These are phyloP conservation scores for Mimosa bimucronata DNA, from an alignment of 306 rosid species.

Conservation along the genomic window DNA sequence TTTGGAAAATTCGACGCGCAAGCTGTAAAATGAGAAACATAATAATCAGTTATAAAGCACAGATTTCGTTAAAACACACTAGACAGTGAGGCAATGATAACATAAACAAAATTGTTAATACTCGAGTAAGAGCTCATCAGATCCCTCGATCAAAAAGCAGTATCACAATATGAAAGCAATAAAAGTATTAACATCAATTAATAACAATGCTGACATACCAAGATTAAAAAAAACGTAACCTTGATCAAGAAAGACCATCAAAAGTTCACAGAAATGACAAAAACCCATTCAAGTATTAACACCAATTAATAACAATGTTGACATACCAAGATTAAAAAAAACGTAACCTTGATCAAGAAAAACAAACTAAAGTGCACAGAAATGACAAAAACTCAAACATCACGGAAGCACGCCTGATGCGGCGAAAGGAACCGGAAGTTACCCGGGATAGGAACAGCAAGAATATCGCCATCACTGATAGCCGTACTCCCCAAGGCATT, in stretches of 20 bases:
- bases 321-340: slow-evolving; percentile 1
- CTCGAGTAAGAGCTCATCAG: neutral
- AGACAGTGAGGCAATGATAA: neutral
- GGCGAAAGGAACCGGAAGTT: too few species aligned
- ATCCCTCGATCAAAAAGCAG: neutral
- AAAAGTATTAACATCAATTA: neutral
- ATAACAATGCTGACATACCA: neutral
- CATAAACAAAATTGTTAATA: neutral
- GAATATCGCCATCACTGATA: slow-evolving; percentile 72
- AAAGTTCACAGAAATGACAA: neutral
- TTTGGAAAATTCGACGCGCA: slow-evolving; percentile 84
- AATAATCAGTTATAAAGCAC: slow-evolving; percentile 23
- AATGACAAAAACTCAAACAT: neutral
- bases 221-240: neutral
- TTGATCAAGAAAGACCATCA: slow-evolving; percentile 4
- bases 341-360: neutral
- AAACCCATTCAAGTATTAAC: neutral
- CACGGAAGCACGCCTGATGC: too few species aligned
- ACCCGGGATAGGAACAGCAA: slow-evolving; percentile 89
- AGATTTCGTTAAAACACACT: neutral
- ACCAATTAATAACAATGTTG: neutral
- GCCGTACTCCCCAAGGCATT: slow-evolving; percentile 91
- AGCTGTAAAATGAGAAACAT: slow-evolving; percentile 54
- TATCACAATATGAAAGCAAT: neutral
- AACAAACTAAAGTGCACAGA: neutral